Evolutionary conservation across 768 basidiomycete genomes (phyloP).

Genomic region (Kwoniella shandongensis): DNA sequence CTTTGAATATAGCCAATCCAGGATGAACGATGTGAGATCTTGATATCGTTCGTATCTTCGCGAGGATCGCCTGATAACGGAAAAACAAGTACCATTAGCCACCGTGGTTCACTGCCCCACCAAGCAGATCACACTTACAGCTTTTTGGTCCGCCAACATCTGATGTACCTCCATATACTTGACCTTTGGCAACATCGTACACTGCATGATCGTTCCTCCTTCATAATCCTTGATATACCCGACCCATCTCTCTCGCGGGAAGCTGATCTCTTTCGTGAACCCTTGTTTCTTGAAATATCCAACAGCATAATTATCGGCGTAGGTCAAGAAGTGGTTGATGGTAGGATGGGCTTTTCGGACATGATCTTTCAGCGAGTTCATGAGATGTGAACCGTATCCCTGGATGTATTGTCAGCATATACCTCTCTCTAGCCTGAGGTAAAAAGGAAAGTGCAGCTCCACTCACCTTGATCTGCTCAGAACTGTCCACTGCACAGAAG

Average conservation of each 20-base stretch:
- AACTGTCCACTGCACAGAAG: slow-evolving; percentile 94
- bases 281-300: slow-evolving; percentile 99
- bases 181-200: slow-evolving; percentile 88
- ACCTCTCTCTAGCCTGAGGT: no score
- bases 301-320: slow-evolving; percentile 98
- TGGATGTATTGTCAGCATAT: slow-evolving; percentile 49
- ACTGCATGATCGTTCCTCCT: slow-evolving; percentile 94
- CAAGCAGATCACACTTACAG: slow-evolving; percentile 54
- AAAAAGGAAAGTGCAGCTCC: neutral
- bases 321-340: slow-evolving; percentile 94
- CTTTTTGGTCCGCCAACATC: slow-evolving; percentile 76
- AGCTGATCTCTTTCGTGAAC: slow-evolving; percentile 92
- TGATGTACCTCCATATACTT: slow-evolving; percentile 80
- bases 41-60: slow-evolving; percentile 82
- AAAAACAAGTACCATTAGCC: neutral
- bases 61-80: slow-evolving; percentile 64
- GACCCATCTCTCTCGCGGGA: slow-evolving; percentile 90
- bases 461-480: slow-evolving; percentile 92
- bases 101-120: neutral
- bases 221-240: slow-evolving; percentile 99
- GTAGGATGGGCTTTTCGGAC: slow-evolving; percentile 76
- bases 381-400: slow-evolving; percentile 97
- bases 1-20: slow-evolving; percentile 74
- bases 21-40: slow-evolving; percentile 80
- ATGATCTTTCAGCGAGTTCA: slow-evolving; percentile 97